A percentile compares a stretch with the other conserved stretches of the same genome.
Evolutionary conservation across 2,329 filamentous ascomycete genomes (phyloP).

Genomic region (Orbilia quercus): DNA sequence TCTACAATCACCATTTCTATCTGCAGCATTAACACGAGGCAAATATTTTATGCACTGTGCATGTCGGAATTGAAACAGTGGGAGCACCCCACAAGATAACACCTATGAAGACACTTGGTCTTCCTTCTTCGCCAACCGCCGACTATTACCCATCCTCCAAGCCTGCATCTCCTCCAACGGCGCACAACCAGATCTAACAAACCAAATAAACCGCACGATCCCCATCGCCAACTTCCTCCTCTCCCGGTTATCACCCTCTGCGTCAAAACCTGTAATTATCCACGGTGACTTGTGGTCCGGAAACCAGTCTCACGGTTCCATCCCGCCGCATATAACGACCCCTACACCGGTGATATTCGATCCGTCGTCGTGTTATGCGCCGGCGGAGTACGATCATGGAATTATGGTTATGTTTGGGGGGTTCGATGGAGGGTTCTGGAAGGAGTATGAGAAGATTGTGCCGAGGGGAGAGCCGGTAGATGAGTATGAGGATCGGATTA

Average conservation of each 20-base stretch:
- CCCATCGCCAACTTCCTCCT: slow-evolving; percentile 38
- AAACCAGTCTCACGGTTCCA: slow-evolving; percentile 43
- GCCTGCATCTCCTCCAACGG: slow-evolving; percentile 69
- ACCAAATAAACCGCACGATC: slow-evolving; percentile 70
- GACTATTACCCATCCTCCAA: slow-evolving; percentile 74
- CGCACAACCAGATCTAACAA: slow-evolving; percentile 71
- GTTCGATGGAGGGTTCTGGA: slow-evolving; percentile 77
- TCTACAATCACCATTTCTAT: background rate
- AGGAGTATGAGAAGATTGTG: slow-evolving; percentile 79
- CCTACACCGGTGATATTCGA: slow-evolving; percentile 74
- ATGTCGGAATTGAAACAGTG: slow-evolving; percentile 66
- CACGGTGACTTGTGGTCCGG: slow-evolving; percentile 96
- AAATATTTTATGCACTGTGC: background rate
- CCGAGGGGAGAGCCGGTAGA: slow-evolving; percentile 81
- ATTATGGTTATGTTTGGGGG: slow-evolving; percentile 98
- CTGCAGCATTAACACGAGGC: no score
- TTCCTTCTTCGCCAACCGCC: slow-evolving; percentile 83
- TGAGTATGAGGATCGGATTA: slow-evolving; percentile 86
- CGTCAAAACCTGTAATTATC: slow-evolving; percentile 71
- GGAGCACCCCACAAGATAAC: slow-evolving; percentile 84
- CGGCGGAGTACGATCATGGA: slow-evolving; percentile 88
- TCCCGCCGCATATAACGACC: slow-evolving; percentile 27
- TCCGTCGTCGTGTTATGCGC: slow-evolving; percentile 81
- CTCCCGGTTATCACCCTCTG: slow-evolving; percentile 32
- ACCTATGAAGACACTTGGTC: slow-evolving; percentile 78